Base-by-base conservation (phyloP, 2,329 filamentous ascomycete genomes). In the Clarireedia hainanense region DNA sequence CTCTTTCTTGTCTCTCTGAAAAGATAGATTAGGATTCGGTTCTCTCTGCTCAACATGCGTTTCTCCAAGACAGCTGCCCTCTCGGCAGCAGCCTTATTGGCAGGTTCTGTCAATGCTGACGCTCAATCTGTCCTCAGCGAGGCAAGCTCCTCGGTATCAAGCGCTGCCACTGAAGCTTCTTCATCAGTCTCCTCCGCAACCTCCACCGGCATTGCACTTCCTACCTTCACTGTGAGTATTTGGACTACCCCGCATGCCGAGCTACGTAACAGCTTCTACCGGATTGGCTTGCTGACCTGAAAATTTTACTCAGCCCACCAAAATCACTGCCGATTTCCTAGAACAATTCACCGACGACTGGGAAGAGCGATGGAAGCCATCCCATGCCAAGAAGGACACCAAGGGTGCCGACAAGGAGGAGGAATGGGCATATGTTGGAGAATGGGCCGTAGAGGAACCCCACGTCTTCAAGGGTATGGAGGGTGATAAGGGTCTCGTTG, bases 281-380 rank as follows among this genome's bases (percentile, higher is more conserved):
- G n/a, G n/a, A 10, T 40, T 20, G n/a, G 23, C 9, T 42, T 26
- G 14, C 52, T 55, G 6, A 57, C 40, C n/a, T 45, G 37, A 46
- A 57, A 61, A 59, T 56, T 36, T 49, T 37, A 47, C 23, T 15
- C 69, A 99, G 92, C 91, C 94, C 58, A 89, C 91, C 63, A 81
- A 78, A 61, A 73, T 97, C 69, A 94, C 96, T 77, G 94, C 86
- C 65, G 89, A 91, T 59, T 99, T 99, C 83, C 78, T 97, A 63
- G 94, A 99, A 79, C 94, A 99, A 75, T 99, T 99, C 79, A 95
- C 89, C 75, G 88, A 95, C 66, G 91, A 89, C 75, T 97, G 92
- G 92, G 88, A 96, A 65, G 77, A 81, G 63, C 82, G 91, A 76
- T 99, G 94, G 94, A 91, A 92, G 76, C 83, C 88, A 57, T 97